A percentile compares a stretch with the other conserved stretches of the same genome.
Conservation (phyloP, 768 basidiomycete species). For the Serpula lacrymans region DNA sequence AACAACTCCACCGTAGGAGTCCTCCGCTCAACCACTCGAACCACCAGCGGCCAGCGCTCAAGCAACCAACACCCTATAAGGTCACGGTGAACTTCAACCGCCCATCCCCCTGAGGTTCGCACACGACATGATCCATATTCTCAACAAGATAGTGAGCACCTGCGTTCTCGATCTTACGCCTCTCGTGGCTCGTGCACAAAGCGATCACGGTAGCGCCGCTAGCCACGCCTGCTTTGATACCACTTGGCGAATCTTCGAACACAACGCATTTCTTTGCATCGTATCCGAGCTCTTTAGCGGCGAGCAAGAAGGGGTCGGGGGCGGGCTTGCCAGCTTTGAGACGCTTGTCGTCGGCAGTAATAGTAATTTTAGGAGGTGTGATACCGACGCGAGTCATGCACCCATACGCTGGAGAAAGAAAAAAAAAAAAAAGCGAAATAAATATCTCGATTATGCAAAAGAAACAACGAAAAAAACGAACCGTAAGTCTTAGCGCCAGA, state of each 20-base stretch:
- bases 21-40: no score
- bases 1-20: no score
- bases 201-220: conserved; percentile 73
- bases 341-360: conserved; percentile 75
- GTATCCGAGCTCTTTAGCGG: conserved; percentile 55
- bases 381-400: conserved; percentile 72
- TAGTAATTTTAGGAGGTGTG: conserved; percentile 61
- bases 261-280: conserved; percentile 63
- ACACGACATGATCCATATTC: conserved; percentile 48
- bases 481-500: conserved; percentile 71
- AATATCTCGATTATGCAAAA: not conserved
- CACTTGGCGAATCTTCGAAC: conserved; percentile 69
- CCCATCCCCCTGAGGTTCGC: conserved; percentile 37
- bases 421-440: conserved; percentile 2
- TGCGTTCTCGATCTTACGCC: conserved; percentile 49
- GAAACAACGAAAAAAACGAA: conserved; percentile 26
- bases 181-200: conserved; percentile 68
- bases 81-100: conserved; percentile 42
- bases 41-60: no score
- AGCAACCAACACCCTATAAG: not conserved
- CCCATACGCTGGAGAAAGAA: conserved; percentile 44
- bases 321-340: conserved; percentile 64
- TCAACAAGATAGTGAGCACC: conserved; percentile 57
- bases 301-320: conserved; percentile 62
- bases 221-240: conserved; percentile 68